phyloP scores from a whole-genome alignment of 2,329 filamentous ascomycete genomes.

The Hysterium pulicare region DNA sequence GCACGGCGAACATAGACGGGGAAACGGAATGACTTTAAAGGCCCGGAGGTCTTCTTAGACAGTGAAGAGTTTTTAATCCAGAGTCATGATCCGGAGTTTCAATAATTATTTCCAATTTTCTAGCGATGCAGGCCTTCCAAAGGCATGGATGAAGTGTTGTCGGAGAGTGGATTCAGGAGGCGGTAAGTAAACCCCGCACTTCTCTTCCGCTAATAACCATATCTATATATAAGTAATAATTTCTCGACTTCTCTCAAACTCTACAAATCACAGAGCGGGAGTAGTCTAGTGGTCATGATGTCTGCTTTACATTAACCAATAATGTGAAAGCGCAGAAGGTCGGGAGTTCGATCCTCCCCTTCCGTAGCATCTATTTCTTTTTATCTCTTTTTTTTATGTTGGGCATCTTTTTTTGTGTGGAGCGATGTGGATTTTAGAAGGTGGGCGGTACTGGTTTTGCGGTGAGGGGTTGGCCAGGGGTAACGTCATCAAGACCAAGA shows the following conservation, averaged over 20 bases:
- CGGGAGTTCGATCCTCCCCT: constrained; percentile 36
- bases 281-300: constrained; percentile 37
- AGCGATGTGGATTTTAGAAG: no score
- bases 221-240: neutral
- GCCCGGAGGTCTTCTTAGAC: neutral
- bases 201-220: neutral
- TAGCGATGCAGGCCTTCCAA: neutral
- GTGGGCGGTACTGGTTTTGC: no score
- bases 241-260: neutral
- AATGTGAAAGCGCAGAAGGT: constrained; percentile 34
- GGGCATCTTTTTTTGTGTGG: no score
- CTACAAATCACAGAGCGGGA: constrained; percentile 8
- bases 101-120: neutral
- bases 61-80: neutral
- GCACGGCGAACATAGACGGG: neutral
- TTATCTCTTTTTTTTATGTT: constrained; percentile 14
- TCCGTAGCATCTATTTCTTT: constrained; percentile 24
- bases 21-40: neutral
- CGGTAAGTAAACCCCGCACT: neutral
- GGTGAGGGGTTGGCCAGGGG: no score
- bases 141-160: no score
- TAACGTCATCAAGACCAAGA: no score
- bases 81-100: neutral
- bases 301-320: constrained; percentile 32
- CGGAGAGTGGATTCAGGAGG: no score